These are phyloP conservation scores for Plantago lanceolata DNA, from an alignment of 305 asterid species.

Conservation along the genomic window DNA sequence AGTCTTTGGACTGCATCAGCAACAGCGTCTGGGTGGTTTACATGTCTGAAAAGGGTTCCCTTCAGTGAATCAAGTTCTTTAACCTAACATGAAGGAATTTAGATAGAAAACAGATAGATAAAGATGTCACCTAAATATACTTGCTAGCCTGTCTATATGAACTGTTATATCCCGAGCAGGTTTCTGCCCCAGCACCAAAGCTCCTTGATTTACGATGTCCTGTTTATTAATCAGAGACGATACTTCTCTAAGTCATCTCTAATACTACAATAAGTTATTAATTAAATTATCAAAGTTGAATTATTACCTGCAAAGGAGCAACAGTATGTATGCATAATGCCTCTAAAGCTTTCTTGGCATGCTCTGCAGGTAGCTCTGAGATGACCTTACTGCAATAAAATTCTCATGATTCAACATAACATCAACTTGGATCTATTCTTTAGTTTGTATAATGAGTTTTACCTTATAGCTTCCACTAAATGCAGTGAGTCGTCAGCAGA, in stretches of 20 bases:
- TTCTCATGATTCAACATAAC: conserved; percentile 30
- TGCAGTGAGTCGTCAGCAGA: conserved; percentile 90
- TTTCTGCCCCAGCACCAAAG: conserved; percentile 73
- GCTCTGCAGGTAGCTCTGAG: conserved; percentile 90
- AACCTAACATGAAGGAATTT: conserved; percentile 12
- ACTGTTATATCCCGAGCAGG: conserved; percentile 89
- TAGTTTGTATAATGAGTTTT: conserved; percentile 26
- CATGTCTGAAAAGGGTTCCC: conserved; percentile 56
- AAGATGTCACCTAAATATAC: conserved; percentile 65
- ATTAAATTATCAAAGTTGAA: conserved; percentile 27
- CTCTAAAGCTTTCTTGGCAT: conserved; percentile 91
- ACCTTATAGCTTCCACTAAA: conserved; percentile 97
- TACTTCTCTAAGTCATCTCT: conserved; percentile 24
- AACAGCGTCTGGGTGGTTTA: conserved; percentile 96
- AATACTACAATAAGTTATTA: conserved; percentile 9
- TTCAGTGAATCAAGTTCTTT: conserved; percentile 22
- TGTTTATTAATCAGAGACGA: conserved; percentile 39
- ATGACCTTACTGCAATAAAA: conserved; percentile 72
- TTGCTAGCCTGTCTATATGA: conserved; percentile 89
- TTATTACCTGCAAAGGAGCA: conserved; percentile 72
- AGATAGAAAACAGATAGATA: conserved; percentile 19
- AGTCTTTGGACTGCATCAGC: conserved; percentile 96
- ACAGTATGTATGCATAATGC: conserved; percentile 80
- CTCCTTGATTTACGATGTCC: conserved; percentile 85
- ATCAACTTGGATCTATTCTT: conserved; percentile 20